Percentiles rank a stretch among this genome's conserved stretches.
These are phyloP conservation scores for Quercus glauca DNA, from an alignment of 306 rosid genomes.

Conservation along the genomic window DNA sequence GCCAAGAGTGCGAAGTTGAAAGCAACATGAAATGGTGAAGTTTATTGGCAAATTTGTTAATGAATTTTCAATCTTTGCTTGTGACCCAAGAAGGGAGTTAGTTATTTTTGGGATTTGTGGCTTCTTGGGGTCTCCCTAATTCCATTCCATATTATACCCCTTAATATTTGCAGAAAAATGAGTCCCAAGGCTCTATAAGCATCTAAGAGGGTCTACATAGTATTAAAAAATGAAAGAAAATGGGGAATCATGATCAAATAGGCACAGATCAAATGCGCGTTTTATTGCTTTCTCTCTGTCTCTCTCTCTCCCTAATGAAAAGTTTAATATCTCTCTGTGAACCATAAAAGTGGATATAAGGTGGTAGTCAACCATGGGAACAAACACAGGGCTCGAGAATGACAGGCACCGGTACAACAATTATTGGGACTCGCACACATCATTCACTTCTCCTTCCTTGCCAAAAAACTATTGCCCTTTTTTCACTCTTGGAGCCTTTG, in stretches of 20 bases:
- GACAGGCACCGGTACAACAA: constrained; percentile 27
- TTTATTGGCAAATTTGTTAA: background rate
- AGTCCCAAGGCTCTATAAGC: constrained; percentile 1
- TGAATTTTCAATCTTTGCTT: background rate
- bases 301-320: background rate
- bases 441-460: background rate
- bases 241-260: background rate
- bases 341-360: constrained; percentile 9
- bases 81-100: constrained; percentile 35
- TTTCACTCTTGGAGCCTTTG: background rate
- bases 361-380: constrained; percentile 68
- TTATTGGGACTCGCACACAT: constrained; percentile 54
- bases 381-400: constrained; percentile 85
- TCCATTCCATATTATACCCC: background rate
- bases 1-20: constrained; percentile 24
- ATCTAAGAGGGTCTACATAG: background rate
- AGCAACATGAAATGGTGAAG: constrained; percentile 1
- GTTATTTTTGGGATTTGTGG: constrained; percentile 70
- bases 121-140: background rate
- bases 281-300: constrained; percentile 7
- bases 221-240: background rate
- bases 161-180: too few relatives aligned
- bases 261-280: constrained; percentile 10
- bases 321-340: background rate
- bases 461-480: background rate